Base-by-base conservation (phyloP, 306 rosid species). In the Crotalaria pallida region DNA sequence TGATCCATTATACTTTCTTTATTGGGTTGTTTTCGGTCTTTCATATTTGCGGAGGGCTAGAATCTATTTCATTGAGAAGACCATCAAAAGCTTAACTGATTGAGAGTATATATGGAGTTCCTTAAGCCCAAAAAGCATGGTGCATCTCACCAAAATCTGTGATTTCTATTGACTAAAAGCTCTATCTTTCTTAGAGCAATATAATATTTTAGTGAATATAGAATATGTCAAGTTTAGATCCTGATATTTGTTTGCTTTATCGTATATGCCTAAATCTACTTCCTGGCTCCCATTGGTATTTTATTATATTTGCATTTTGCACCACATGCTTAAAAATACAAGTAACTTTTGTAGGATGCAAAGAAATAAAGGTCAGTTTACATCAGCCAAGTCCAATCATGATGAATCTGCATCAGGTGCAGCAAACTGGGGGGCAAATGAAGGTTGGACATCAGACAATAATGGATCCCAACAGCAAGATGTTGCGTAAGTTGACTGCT, bases 321-420 rank as follows among this genome's bases (percentile, higher is more conserved):
- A 34, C n/a, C 33, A 23, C 57, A 45, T 52, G 59, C 55, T 75
- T 36, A 74, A 71, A 17, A 51, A 10, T 29, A 44, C 44, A 49
- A 55, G 68, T 56, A 10, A 34, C 52, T 77, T 58, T 34, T 73
- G 67, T 75, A 89, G 96, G 80, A 89, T 87, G 92, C 92, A 83
- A 75, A 85, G 96, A 68, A 84, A 87, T 72, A 89, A 87, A 77
- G 96, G 92, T 24, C 92, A 89, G 64, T 89, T 89, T 80, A 87
- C 90, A 11, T 89, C 90, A 69, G 70, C 90, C 12, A 89, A 89
- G 82, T 74, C 88, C 65, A 84, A 55, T 66, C 71, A 74, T 50
- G 96, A 86, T 62, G 96, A 88, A 65, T 82, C 96, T 56, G 76
- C 84, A 36, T 79, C 84, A 70, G 84, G 72, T 52, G 84, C 51